A percentile compares a stretch with the other conserved stretches of the same genome.
phyloP scores from a whole-genome alignment of 129 eudicot species.

The Centrapalus pauciflorus region DNA sequence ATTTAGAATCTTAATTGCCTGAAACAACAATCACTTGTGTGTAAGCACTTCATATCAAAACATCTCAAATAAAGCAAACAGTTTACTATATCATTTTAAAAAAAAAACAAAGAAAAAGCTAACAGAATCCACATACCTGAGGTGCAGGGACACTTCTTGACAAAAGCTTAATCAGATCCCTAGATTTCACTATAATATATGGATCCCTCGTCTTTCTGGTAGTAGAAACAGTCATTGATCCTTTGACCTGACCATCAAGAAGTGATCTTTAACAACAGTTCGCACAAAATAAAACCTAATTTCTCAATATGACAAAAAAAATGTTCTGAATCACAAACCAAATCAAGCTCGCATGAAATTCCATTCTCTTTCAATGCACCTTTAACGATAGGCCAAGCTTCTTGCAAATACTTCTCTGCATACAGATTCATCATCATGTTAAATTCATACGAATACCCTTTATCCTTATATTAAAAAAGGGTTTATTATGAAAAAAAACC shows the following conservation, averaged over 20 bases:
- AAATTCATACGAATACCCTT: no score
- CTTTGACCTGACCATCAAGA: constrained; percentile 54
- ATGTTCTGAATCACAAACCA: constrained; percentile 41
- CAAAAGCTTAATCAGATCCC: constrained; percentile 86
- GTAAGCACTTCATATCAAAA: constrained; percentile 20
- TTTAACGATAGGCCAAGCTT: constrained; percentile 63
- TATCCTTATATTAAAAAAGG: no score
- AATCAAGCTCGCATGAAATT: constrained; percentile 61
- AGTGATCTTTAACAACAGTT: not conserved
- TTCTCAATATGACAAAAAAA: no score
- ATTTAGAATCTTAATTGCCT: constrained; percentile 84
- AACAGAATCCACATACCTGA: constrained; percentile 77
- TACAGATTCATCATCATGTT: no score
- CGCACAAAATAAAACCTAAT: constrained; percentile 7
- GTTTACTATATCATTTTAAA: not conserved
- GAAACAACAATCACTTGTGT: constrained; percentile 3
- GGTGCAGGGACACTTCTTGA: constrained; percentile 97
- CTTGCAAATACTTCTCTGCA: constrained; percentile 74
- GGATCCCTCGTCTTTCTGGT: constrained; percentile 89
- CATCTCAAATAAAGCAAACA: not conserved
- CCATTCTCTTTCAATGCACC: constrained; percentile 60
- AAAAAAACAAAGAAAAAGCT: no score
- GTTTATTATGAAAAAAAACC: no score
- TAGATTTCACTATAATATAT: constrained; percentile 76
- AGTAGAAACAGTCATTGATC: constrained; percentile 85